Conservation (phyloP, 1,284 basidiomycete genomes). For the Serendipita sp. region DNA sequence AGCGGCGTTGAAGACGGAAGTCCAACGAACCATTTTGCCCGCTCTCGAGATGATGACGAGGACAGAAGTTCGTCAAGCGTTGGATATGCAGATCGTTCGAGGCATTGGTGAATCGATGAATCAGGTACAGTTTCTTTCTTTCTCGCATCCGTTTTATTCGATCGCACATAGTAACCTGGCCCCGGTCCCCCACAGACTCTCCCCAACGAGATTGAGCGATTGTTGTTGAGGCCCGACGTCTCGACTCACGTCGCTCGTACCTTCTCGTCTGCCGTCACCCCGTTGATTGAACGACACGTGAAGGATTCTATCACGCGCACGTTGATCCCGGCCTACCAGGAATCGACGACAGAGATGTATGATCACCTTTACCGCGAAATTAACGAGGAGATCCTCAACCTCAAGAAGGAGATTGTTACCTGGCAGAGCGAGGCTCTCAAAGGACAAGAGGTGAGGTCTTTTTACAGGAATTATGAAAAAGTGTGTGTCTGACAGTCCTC, state of each 20-base stretch:
- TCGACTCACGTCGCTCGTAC: constrained; percentile 58
- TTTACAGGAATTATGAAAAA: neutral
- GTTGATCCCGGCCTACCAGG: constrained; percentile 57
- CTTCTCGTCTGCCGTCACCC: constrained; percentile 49
- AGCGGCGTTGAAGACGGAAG: constrained; percentile 65
- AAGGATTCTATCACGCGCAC: constrained; percentile 62
- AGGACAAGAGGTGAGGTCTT: constrained; percentile 49
- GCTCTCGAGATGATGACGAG: constrained; percentile 65
- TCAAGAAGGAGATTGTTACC: constrained; percentile 59
- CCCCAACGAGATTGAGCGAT: constrained; percentile 59
- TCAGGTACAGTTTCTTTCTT: constrained; percentile 33
- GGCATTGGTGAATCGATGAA: constrained; percentile 57
- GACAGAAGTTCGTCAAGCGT: constrained; percentile 55
- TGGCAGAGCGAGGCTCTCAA: constrained; percentile 67
- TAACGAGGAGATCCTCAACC: constrained; percentile 50
- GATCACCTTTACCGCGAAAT: constrained; percentile 63
- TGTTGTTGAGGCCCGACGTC: constrained; percentile 61
- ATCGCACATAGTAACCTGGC: neutral
- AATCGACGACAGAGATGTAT: constrained; percentile 55
- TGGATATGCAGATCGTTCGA: constrained; percentile 60
- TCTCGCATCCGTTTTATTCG: constrained; percentile 11
- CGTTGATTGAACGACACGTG: constrained; percentile 61
- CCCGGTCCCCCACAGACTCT: constrained; percentile 34
- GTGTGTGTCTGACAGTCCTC: neutral
- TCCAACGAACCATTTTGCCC: constrained; percentile 65